Percentiles rank a stretch among this genome's conserved stretches.
Evolutionary conservation across 1,139 yeast genomes (phyloP).

Genomic region (Yamadazyma friedrichii): DNA sequence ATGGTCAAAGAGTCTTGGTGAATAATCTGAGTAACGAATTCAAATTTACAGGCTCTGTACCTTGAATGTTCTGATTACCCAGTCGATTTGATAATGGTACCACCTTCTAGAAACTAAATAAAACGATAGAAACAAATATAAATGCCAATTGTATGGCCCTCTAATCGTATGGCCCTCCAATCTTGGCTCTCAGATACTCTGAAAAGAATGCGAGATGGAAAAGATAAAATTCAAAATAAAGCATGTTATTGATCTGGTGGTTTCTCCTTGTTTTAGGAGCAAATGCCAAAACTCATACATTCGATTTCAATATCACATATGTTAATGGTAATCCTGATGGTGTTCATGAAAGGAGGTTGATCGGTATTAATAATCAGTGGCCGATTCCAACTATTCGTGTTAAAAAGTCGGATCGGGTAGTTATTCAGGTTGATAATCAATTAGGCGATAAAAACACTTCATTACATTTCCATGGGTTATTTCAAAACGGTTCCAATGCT

Average conservation of each 20-base stretch:
- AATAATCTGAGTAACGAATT: no score
- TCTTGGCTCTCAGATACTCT: no score
- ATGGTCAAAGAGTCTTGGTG: no score
- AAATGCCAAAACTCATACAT: slow-evolving; percentile 50
- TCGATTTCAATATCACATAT: slow-evolving; percentile 75
- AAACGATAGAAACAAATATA: no score
- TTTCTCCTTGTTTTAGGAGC: slow-evolving; percentile 1
- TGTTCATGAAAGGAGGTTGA: slow-evolving; percentile 55
- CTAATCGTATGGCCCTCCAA: no score
- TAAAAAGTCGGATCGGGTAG: slow-evolving; percentile 72
- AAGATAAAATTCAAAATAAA: neutral
- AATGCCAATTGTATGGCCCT: no score
- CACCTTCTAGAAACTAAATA: no score
- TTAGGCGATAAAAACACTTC: slow-evolving; percentile 67
- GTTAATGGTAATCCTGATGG: slow-evolving; percentile 79
- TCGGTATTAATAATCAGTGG: slow-evolving; percentile 80
- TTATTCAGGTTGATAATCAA: slow-evolving; percentile 67
- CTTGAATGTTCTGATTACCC: no score
- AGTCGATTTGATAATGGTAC: no score
- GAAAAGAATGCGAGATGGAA: neutral
- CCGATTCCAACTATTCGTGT: slow-evolving; percentile 82
- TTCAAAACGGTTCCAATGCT: slow-evolving; percentile 67
- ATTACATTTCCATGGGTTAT: slow-evolving; percentile 89
- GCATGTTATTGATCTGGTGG: neutral
- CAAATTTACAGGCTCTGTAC: no score